Evolutionary conservation across 2,329 filamentous ascomycete genomes (phyloP), one percentile per base, ranked within the genome.

Genomic region (Eurotiales sp.): DNA sequence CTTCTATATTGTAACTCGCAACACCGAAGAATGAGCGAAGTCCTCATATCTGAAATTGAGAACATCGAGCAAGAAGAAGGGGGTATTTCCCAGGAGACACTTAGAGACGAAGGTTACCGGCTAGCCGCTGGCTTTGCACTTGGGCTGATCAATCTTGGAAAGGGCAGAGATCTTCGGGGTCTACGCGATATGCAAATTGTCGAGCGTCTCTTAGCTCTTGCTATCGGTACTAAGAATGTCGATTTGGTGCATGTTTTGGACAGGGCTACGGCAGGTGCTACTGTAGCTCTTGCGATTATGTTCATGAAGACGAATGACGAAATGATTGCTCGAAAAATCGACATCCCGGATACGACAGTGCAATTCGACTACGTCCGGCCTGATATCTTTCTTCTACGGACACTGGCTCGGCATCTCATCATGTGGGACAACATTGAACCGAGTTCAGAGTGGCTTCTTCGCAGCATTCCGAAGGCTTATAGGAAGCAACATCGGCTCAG

Each of bases 1-100:
- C 73, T 99, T 36, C 77, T 99, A 1, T 99, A 97, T 69, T 95
- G 87, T 71, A 87, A 91, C 65, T 96, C 91, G 23, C 92, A 97
- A 63, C 95, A 99, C 71, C 87, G 95, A 25, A 85, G 95, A 32
- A 99, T 99, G 93, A 97, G 90, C 64, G 93, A 99, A 67, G 90
- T 97, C 15, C 96, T 99, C 90, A 82, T 99, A 46, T 97, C 92
- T 0, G 93, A 99, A 67, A 93, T 99, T 55, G 90, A 96, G 66
- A 87, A 91, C 56, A 80, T 90, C 46, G 90, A 93, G 22, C 80
- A 88, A 32, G 87, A 92, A 48, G 91, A 96, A 54, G 76, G 77
- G 4, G 76, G 77, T 22, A 70, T 76, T 47, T 75, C 79, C 7
- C 87, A 91, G 52, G 89, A 96, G 61, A 84, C 85, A 19, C 72